These are phyloP conservation scores for Penstemon eatonii DNA, from an alignment of 257 asterid species.

Conservation along the genomic window DNA sequence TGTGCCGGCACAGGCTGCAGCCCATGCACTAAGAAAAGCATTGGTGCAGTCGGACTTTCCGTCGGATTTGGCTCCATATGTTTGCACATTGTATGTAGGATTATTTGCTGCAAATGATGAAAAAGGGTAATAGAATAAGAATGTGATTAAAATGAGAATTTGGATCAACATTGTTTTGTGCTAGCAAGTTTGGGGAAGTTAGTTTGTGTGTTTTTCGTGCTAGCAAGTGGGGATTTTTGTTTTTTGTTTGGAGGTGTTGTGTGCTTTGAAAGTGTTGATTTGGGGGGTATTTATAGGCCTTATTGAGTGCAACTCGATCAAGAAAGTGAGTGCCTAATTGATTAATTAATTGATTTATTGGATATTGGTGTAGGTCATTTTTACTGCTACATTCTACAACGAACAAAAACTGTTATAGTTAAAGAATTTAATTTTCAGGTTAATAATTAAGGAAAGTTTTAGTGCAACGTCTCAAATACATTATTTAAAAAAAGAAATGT, in stretches of 20 bases:
- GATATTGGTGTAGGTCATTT: constrained; percentile 23
- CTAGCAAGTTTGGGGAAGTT: neutral
- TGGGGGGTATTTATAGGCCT: constrained; percentile 26
- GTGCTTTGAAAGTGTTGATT: neutral
- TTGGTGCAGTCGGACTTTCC: constrained; percentile 45
- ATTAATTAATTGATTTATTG: neutral
- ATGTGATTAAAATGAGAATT: neutral
- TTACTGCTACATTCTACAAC: constrained; percentile 13
- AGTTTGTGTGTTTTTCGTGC: neutral
- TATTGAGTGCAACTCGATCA: neutral
- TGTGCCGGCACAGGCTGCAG: constrained; percentile 47
- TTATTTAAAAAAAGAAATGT: neutral
- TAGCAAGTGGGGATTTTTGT: neutral
- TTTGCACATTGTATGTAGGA: constrained; percentile 40
- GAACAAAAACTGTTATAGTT: neutral
- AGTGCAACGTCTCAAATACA: neutral
- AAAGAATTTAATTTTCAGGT: neutral
- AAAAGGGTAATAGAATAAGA: constrained; percentile 22
- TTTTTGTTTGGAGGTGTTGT: neutral
- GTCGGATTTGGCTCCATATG: constrained; percentile 48
- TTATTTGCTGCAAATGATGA: constrained; percentile 29
- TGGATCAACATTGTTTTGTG: constrained; percentile 16
- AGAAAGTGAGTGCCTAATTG: constrained; percentile 18
- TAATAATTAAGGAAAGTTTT: neutral
- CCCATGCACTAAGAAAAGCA: constrained; percentile 58